phyloP scores from a whole-genome alignment of 148 eudicot genomes.

The Chenopodium quinoa region DNA sequence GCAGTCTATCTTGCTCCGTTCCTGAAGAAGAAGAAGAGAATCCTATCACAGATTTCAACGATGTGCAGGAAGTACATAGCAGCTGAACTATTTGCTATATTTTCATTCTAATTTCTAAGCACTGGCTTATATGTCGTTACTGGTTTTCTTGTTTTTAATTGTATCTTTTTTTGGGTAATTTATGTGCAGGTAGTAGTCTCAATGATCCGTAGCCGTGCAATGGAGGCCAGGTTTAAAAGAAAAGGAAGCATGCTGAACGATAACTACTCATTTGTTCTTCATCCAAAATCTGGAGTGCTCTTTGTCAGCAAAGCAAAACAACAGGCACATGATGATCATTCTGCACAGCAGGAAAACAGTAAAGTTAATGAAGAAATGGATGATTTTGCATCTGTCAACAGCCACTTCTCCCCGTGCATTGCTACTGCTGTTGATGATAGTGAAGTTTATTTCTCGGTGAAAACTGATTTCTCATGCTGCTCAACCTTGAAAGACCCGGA shows the following conservation, averaged over 20 bases:
- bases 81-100: neutral
- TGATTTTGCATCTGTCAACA: conserved; percentile 54
- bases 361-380: conserved; percentile 40
- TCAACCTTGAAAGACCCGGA: conserved; percentile 48
- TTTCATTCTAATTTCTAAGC: neutral
- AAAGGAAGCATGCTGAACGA: conserved; percentile 32
- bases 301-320: conserved; percentile 20
- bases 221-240: conserved; percentile 61
- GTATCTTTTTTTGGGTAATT: neutral
- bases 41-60: conserved; percentile 32
- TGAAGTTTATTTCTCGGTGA: conserved; percentile 61
- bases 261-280: conserved; percentile 36
- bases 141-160: neutral
- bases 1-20: conserved; percentile 29
- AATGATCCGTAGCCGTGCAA: conserved; percentile 55
- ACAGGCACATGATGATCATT: neutral
- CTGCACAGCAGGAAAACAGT: conserved; percentile 13
- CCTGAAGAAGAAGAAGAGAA: conserved; percentile 44
- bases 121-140: neutral
- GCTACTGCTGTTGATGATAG: conserved; percentile 32
- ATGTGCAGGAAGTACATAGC: conserved; percentile 55
- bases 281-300: conserved; percentile 45
- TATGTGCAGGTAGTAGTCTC: conserved; percentile 57
- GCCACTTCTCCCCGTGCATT: conserved; percentile 53
- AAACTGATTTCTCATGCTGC: conserved; percentile 43